Conservation (phyloP, 768 basidiomycete genomes). For the Boletus subparvulus region DNA sequence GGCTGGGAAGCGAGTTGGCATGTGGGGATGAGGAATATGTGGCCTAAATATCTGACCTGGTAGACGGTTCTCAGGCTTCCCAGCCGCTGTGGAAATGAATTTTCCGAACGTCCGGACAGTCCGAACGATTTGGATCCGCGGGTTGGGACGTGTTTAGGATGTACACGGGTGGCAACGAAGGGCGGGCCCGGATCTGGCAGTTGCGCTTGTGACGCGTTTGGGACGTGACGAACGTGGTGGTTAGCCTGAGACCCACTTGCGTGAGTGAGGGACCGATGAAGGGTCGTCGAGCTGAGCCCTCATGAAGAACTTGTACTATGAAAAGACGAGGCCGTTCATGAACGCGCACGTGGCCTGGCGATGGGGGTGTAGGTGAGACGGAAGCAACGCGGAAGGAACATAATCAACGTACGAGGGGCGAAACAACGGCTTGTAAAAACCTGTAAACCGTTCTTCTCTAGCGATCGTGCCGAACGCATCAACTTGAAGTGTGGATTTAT, state of each 20-base stretch:
- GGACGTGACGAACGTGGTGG: no score
- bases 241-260: slow-evolving; percentile 55
- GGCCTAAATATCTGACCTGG: no score
- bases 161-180: no score
- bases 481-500: slow-evolving; percentile 51
- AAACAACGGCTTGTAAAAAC: slow-evolving; percentile 73
- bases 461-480: slow-evolving; percentile 67
- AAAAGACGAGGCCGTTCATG: slow-evolving; percentile 85
- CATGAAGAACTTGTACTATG: slow-evolving; percentile 80
- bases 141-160: no score
- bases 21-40: no score
- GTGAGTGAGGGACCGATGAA: slow-evolving; percentile 52
- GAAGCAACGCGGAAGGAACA: background rate
- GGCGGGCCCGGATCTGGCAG: no score
- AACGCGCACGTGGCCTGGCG: slow-evolving; percentile 64
- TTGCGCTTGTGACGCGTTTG: no score
- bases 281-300: slow-evolving; percentile 54
- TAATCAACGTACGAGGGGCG: slow-evolving; percentile 63
- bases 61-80: no score
- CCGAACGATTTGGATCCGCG: no score
- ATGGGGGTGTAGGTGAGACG: background rate
- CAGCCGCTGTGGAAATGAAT: no score
- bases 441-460: slow-evolving; percentile 64
- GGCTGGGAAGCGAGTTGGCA: no score
- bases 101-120: no score